These are phyloP conservation scores for Colletotrichum lentis DNA, from an alignment of 2,329 filamentous ascomycete genomes.

Conservation along the genomic window DNA sequence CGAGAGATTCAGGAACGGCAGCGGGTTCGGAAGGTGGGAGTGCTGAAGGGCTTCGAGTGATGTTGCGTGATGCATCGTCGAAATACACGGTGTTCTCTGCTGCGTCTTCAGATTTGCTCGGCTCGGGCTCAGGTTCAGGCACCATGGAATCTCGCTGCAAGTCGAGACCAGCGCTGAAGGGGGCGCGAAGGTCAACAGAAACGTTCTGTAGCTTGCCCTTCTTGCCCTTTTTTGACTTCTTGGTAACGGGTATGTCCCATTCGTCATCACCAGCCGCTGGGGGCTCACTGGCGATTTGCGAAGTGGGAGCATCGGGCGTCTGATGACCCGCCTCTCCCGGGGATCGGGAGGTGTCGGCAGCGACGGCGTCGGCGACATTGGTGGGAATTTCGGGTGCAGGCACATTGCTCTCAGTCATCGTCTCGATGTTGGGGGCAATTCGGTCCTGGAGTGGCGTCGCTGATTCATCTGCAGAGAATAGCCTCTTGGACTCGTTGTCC, in stretches of 20 bases:
- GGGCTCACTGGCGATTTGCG: neutral
- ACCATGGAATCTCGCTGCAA: neutral
- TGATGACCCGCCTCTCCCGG: conserved; percentile 41
- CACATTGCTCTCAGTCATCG: neutral
- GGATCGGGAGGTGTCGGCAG: neutral
- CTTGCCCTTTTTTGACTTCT: conserved; percentile 42
- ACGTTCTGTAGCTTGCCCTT: conserved; percentile 44
- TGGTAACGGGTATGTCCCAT: conserved; percentile 24
- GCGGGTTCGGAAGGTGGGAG: conserved; percentile 20
- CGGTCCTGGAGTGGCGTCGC: conserved; percentile 1
- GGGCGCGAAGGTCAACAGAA: neutral
- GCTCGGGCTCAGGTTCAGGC: neutral
- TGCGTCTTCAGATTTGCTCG: neutral
- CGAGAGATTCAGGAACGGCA: neutral
- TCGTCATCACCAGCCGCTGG: conserved; percentile 21
- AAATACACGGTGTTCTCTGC: conserved; percentile 12
- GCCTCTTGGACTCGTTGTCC: conserved; percentile 41
- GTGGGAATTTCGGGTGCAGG: neutral
- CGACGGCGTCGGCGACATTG: conserved; percentile 1
- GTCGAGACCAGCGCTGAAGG: neutral
- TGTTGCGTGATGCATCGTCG: conserved; percentile 6
- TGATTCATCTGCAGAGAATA: neutral
- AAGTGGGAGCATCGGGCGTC: neutral
- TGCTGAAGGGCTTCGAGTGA: conserved; percentile 15
- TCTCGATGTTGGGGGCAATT: neutral